Base-by-base conservation (phyloP, 2,329 filamentous ascomycete genomes). In the Macrophomina tecta region DNA sequence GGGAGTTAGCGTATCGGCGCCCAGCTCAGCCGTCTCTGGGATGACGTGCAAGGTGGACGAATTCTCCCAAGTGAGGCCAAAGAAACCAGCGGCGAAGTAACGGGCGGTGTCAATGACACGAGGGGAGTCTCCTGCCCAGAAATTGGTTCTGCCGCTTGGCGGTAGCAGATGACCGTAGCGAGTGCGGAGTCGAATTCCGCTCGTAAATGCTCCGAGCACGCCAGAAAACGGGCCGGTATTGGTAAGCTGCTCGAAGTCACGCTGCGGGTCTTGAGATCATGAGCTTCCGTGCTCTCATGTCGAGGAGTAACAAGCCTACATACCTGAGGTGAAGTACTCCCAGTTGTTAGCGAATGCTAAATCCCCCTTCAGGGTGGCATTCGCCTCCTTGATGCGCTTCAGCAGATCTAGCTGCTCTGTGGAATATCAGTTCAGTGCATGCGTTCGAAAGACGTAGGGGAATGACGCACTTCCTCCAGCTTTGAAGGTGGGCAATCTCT, bases 41-140 rank as follows among this genome's bases (percentile, higher is more conserved):
- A 88, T 84, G 61, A 88, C 73, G 23, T 85, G 75, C 16, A 88
- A 75, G n/a, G 72, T 76, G 2, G 82, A 81, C 0, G 64, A 62
- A 1, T 72, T 70, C 49, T 80, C 71, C 79, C 82, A 85, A 40
- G 85, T 76, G 11, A 84, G 73, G 3, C 85, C 85, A 70, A 87
- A 87, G 71, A 88, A 81, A 1, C 86, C 85, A 5, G 81, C 74
- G 0, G 81, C 83, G 70, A 88, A 88, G 71, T 86, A 80, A 14
- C 77, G 77, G 2, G 86, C 86, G 9, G 86, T 87, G 51, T 87
- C 83, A 62, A 87, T 83, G 5, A 88, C 86, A 14, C 86, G 81
- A 9, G 77, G 69, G 5, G 81, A 85, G 61, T 83, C 82, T 69
- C 84, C 85, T 32, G 86, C 85, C 86, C 86, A 89, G 70, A 87